A percentile compares a stretch with the other conserved stretches of the same genome.
Conservation (phyloP, 495 filamentous ascomycete genomes). For the Penicillium silybi region DNA sequence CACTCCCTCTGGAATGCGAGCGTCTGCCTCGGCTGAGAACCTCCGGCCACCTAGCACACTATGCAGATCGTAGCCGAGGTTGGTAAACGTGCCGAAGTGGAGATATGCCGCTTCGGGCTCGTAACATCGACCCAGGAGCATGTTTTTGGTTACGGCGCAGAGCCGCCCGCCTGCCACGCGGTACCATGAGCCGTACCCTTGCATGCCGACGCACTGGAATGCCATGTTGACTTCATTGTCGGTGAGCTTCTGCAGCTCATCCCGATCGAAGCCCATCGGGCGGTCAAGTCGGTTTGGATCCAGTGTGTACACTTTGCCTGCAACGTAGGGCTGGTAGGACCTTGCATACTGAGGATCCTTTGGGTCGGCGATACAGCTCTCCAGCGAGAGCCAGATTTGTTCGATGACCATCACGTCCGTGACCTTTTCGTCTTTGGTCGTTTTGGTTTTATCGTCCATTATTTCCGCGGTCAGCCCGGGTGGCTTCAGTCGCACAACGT, state of each 20-base stretch:
- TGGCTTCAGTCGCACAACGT: slow-evolving; percentile 50
- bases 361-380: slow-evolving; percentile 42
- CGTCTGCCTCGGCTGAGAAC: slow-evolving; percentile 41
- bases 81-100: slow-evolving; percentile 31
- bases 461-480: slow-evolving; percentile 9
- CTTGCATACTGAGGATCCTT: slow-evolving; percentile 40
- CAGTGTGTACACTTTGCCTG: slow-evolving; percentile 48
- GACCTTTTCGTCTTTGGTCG: slow-evolving; percentile 13
- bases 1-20: slow-evolving; percentile 39
- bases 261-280: slow-evolving; percentile 15
- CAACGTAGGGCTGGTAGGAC: slow-evolving; percentile 36
- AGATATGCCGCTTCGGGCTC: slow-evolving; percentile 46
- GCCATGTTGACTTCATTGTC: slow-evolving; percentile 26
- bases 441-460: slow-evolving; percentile 2
- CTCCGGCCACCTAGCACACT: slow-evolving; percentile 37
- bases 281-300: slow-evolving; percentile 25
- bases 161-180: slow-evolving; percentile 31
- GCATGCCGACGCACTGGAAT: slow-evolving; percentile 40
- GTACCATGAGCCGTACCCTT: slow-evolving; percentile 48
- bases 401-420: slow-evolving; percentile 52
- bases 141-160: slow-evolving; percentile 44
- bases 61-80: slow-evolving; percentile 29
- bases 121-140: slow-evolving; percentile 53
- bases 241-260: slow-evolving; percentile 26
- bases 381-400: slow-evolving; percentile 44